Evolutionary conservation across 768 basidiomycete species (phyloP).

Genomic region (Peribolospora baueri): DNA sequence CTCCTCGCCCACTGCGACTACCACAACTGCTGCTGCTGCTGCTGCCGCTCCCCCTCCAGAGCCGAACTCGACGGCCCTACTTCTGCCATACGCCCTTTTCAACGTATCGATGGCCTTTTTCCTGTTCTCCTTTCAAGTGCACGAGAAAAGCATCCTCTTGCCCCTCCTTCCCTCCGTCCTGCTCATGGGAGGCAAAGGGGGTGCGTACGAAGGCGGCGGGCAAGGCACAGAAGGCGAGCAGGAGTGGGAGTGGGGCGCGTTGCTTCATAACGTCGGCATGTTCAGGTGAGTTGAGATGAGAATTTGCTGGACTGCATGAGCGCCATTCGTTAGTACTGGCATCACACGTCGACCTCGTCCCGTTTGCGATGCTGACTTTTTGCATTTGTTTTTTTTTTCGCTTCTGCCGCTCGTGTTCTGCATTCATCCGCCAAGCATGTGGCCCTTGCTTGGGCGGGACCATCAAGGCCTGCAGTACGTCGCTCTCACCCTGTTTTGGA

Average conservation of each 20-base stretch:
- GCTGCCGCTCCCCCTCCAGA: not conserved
- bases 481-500: slow-evolving; percentile 49
- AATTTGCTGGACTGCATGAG: not conserved
- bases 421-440: slow-evolving; percentile 40
- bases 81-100: slow-evolving; percentile 59
- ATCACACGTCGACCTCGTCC: not conserved
- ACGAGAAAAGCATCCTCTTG: slow-evolving; percentile 74
- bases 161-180: slow-evolving; percentile 66
- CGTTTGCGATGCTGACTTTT: not conserved
- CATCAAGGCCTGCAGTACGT: slow-evolving; percentile 52
- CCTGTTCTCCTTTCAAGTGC: slow-evolving; percentile 86
- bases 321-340: not conserved
- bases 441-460: slow-evolving; percentile 62
- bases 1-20: not conserved
- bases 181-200: slow-evolving; percentile 27
- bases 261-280: slow-evolving; percentile 58
- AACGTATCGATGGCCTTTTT: slow-evolving; percentile 76
- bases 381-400: not conserved
- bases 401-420: not conserved
- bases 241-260: slow-evolving; percentile 41
- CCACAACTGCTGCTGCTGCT: too few species aligned
- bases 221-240: slow-evolving; percentile 20
- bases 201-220: slow-evolving; percentile 9
- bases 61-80: slow-evolving; percentile 33
- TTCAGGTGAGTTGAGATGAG: slow-evolving; percentile 41